Conservation (phyloP, 352 stramenopile species). For the Globisporangium ultimum region DNA sequence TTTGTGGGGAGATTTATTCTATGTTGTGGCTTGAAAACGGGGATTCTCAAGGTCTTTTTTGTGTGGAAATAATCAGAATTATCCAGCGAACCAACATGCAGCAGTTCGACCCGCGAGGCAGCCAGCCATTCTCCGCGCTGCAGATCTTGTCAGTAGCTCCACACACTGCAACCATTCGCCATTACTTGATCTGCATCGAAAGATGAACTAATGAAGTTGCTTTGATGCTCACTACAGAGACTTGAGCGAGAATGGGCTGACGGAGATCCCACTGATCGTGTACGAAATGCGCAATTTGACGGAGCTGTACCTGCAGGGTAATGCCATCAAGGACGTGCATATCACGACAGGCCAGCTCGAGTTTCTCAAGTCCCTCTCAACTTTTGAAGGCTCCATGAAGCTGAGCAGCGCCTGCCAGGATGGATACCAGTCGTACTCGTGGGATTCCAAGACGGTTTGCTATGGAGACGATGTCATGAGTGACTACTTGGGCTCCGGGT, state of each 20-base stretch:
- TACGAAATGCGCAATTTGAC: slow-evolving; percentile 62
- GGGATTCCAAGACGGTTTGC: slow-evolving; percentile 47
- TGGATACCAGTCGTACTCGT: slow-evolving; percentile 47
- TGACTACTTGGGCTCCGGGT: slow-evolving; percentile 33
- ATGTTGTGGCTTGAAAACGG: neutral
- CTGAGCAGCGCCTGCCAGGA: slow-evolving; percentile 31
- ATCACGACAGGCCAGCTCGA: slow-evolving; percentile 47
- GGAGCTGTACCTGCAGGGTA: slow-evolving; percentile 46
- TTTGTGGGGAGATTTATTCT: neutral
- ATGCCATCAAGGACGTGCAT: slow-evolving; percentile 50
- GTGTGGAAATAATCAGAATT: slow-evolving; percentile 24
- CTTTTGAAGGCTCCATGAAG: slow-evolving; percentile 43
- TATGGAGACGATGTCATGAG: slow-evolving; percentile 41
- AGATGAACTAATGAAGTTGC: neutral
- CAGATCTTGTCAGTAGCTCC: slow-evolving; percentile 45
- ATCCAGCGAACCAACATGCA: slow-evolving; percentile 58
- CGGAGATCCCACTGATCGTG: slow-evolving; percentile 61
- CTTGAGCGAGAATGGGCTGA: slow-evolving; percentile 57
- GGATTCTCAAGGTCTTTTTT: too few species aligned
- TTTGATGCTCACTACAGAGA: slow-evolving; percentile 34
- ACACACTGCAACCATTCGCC: neutral
- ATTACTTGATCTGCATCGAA: neutral
- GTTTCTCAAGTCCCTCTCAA: slow-evolving; percentile 45
- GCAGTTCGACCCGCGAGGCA: slow-evolving; percentile 56
- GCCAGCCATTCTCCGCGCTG: slow-evolving; percentile 37